Base-by-base conservation (phyloP, 441 rosid species). In the Croton setiger region DNA sequence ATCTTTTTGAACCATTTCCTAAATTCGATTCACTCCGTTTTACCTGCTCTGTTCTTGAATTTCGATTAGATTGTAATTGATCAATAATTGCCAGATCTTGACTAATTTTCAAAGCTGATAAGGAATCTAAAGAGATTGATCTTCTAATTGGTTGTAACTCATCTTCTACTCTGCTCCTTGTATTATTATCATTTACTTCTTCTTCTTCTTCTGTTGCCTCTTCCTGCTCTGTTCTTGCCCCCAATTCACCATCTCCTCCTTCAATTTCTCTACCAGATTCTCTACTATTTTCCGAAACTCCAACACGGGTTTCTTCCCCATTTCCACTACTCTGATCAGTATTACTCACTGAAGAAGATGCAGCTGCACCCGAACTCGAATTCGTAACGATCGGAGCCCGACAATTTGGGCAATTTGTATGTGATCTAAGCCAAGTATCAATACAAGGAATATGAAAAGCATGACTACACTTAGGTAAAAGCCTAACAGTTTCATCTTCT, bases 381-480 rank as follows among this genome's bases (percentile, higher is more conserved):
- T 3, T 74, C 6, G 62, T 27, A 63, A 83, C 76, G 21, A 87
- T 72, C 0, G 93, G 90, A 35, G 93, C 82, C 0, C 93, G 89
- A 66, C 93, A 88, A 45, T 84, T 0, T 7, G 93, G 93, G 67
- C 93, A 88, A 58, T 74, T 88, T 7, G 85, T 84, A 47, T 85
- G 91, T 1, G 89, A 86, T 23, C 74, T 71, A 9, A 88, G 85
- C 93, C 91, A 88, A 11, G 89, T 84, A 67, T 88, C 93, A 15
- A 88, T 86, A 68, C 93, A 88, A 60, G 80, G 73, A 14, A 84
- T 4, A 21, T 88, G 93, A 73, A 88, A 88, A 58, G 91, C 93
- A 52, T 88, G 93, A 63, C 67, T 78, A 47, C 93, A 88, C 76
- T 86, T 88, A 0, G 91, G 91, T 43, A 88, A 44, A 33, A 88